A percentile compares a stretch with the other conserved stretches of the same genome.
phyloP scores from a whole-genome alignment of 768 basidiomycete species.

The Mycena galericulata region DNA sequence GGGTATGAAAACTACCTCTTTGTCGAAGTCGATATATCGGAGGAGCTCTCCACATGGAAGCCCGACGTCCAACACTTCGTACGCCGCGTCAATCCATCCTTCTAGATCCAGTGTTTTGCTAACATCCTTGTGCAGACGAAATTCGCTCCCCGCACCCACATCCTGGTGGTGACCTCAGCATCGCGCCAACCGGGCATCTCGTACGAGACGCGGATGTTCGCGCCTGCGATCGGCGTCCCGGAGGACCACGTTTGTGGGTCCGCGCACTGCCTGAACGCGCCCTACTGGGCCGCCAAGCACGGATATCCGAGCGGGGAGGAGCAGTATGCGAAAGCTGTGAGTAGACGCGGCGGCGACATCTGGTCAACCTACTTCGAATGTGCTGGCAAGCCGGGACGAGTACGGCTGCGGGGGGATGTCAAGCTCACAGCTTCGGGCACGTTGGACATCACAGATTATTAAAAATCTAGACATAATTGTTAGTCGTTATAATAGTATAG shows the following conservation, averaged over 20 bases:
- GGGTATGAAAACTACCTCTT: conserved; percentile 25
- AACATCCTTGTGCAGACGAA: background rate
- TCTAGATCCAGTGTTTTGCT: background rate
- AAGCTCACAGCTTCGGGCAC: conserved; percentile 10
- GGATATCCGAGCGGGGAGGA: background rate
- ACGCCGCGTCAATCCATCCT: background rate
- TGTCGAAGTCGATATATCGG: conserved; percentile 19
- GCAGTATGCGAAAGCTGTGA: conserved; percentile 24
- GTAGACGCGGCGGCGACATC: conserved; percentile 20
- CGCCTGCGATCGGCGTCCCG: conserved; percentile 10
- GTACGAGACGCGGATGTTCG: conserved; percentile 32
- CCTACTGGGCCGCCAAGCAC: conserved; percentile 25
- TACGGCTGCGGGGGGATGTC: conserved; percentile 17
- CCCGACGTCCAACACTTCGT: conserved; percentile 10
- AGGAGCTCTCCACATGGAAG: conserved; percentile 11
- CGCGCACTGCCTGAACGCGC: conserved; percentile 27
- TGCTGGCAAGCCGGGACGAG: background rate
- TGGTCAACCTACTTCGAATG: conserved; percentile 19
- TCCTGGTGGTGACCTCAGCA: conserved; percentile 22
- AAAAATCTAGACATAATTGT: too few relatives aligned
- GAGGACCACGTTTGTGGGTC: conserved; percentile 31
- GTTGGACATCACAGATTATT: conserved; percentile 10
- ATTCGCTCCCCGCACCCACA: conserved; percentile 7
- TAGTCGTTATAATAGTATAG: background rate
- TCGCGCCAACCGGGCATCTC: background rate